Conservation (phyloP, 1,284 basidiomycete genomes). For the Phellinidium pouzarii region DNA sequence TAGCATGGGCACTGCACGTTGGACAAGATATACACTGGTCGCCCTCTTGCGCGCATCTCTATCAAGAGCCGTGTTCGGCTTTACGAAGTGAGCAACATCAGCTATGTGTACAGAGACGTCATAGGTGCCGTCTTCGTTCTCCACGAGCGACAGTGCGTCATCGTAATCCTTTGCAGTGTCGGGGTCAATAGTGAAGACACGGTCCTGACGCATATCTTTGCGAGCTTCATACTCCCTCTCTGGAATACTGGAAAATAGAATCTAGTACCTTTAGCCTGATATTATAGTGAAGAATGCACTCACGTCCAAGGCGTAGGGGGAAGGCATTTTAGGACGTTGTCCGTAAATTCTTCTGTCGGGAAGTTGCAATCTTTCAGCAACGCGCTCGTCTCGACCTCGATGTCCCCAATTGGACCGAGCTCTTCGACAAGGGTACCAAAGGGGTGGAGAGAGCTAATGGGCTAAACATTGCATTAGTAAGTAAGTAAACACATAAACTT, state of each 20-base stretch:
- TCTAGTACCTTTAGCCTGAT: neutral
- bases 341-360: constrained; percentile 89
- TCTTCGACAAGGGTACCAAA: constrained; percentile 98
- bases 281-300: constrained; percentile 29
- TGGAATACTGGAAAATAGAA: constrained; percentile 58
- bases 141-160: constrained; percentile 86
- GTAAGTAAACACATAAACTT: constrained; percentile 16
- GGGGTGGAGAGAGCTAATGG: constrained; percentile 94
- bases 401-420: constrained; percentile 95
- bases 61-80: constrained; percentile 92
- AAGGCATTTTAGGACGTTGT: constrained; percentile 92
- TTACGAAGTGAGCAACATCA: constrained; percentile 95
- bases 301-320: constrained; percentile 92
- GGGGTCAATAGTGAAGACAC: constrained; percentile 94
- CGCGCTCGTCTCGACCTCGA: constrained; percentile 96
- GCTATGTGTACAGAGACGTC: constrained; percentile 93
- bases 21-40: constrained; percentile 94
- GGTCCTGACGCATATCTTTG: constrained; percentile 78
- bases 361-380: constrained; percentile 98
- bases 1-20: constrained; percentile 94
- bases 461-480: constrained; percentile 35
- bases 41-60: constrained; percentile 97
- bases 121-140: constrained; percentile 85
- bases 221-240: constrained; percentile 85
- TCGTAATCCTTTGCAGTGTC: constrained; percentile 87